Evolutionary conservation across 1,139 yeast species (phyloP).

Genomic region (Geotrichum klebahnii): DNA sequence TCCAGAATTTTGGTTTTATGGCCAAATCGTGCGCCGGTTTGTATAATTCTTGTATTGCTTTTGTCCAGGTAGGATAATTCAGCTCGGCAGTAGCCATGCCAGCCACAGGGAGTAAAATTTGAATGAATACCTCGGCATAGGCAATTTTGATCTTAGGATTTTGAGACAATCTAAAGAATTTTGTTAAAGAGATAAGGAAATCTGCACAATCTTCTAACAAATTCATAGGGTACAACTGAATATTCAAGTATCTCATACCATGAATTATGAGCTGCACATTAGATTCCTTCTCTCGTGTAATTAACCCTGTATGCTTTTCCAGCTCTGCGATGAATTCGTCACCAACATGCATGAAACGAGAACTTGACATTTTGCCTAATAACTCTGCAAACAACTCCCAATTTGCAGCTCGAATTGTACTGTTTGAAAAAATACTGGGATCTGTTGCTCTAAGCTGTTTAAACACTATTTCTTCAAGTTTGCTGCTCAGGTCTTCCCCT

Average conservation of each 20-base stretch:
- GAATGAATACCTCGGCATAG: slow-evolving; percentile 78
- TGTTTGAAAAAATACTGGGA: slow-evolving; percentile 60
- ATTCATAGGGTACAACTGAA: slow-evolving; percentile 79
- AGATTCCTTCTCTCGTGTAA: slow-evolving; percentile 71
- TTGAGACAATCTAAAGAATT: slow-evolving; percentile 67
- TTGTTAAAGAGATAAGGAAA: slow-evolving; percentile 76
- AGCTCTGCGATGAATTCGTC: slow-evolving; percentile 91
- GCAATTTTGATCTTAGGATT: slow-evolving; percentile 55
- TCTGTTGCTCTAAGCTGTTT: slow-evolving; percentile 86
- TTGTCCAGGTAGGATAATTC: slow-evolving; percentile 92
- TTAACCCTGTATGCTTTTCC: slow-evolving; percentile 49
- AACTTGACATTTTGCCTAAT: slow-evolving; percentile 84
- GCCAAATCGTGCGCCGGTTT: slow-evolving; percentile 48
- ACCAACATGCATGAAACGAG: slow-evolving; percentile 78
- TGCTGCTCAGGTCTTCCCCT: slow-evolving; percentile 77
- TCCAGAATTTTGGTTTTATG: slow-evolving; percentile 61
- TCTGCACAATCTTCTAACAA: slow-evolving; percentile 90
- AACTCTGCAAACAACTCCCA: slow-evolving; percentile 91
- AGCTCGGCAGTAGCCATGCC: slow-evolving; percentile 88
- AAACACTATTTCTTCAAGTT: slow-evolving; percentile 88
- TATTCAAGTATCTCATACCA: slow-evolving; percentile 81
- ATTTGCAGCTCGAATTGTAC: slow-evolving; percentile 78
- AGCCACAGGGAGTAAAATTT: slow-evolving; percentile 74
- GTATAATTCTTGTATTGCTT: slow-evolving; percentile 64
- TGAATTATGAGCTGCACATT: slow-evolving; percentile 70